Evolutionary conservation across 306 rosid genomes (phyloP).

Genomic region (Chamaecrista fasciculata): DNA sequence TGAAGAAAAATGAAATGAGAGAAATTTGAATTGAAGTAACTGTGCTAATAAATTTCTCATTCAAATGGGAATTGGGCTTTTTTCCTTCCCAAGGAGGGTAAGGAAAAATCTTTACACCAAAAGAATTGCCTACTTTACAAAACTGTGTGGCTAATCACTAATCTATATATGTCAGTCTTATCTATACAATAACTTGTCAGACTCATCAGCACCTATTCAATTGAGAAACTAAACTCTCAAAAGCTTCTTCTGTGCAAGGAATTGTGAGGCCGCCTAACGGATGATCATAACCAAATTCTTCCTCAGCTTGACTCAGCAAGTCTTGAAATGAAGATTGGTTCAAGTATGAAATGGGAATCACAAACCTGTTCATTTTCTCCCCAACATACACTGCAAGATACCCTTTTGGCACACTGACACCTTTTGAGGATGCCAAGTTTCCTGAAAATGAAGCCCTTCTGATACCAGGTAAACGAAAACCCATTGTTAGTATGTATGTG

Average conservation of each 20-base stretch:
- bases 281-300: conserved; percentile 49
- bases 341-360: conserved; percentile 41
- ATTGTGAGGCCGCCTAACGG: conserved; percentile 49
- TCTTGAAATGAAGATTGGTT: conserved; percentile 36
- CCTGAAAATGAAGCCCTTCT: not conserved
- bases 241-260: conserved; percentile 38
- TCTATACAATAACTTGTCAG: not conserved
- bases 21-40: too few species aligned
- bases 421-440: conserved; percentile 15
- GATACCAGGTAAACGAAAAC: conserved; percentile 28
- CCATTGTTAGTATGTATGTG: conserved; percentile 26
- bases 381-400: conserved; percentile 46
- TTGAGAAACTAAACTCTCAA: conserved; percentile 23
- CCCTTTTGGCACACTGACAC: conserved; percentile 43
- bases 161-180: conserved; percentile 5
- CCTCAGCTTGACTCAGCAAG: conserved; percentile 29
- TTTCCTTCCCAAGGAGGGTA: not conserved
- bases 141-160: not conserved
- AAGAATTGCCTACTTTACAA: not conserved
- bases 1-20: too few species aligned
- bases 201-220: not conserved
- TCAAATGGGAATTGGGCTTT: not conserved
- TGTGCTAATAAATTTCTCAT: not conserved
- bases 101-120: not conserved
- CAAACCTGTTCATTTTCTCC: conserved; percentile 40